phyloP scores from a whole-genome alignment of 2,329 filamentous ascomycete species.

The Fusarium cicatricum region DNA sequence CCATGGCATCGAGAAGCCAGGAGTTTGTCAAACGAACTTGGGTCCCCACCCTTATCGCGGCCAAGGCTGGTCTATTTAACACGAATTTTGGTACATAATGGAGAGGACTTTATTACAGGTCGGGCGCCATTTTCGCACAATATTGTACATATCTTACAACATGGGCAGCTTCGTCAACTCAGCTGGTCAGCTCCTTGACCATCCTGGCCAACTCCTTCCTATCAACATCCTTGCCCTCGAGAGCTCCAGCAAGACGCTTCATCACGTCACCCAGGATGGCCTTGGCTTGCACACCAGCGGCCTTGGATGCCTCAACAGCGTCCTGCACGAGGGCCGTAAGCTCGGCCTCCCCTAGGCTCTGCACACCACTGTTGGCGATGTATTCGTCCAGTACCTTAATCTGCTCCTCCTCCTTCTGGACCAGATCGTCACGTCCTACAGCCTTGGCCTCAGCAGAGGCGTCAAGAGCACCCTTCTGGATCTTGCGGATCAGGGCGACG shows the following conservation, averaged over 20 bases:
- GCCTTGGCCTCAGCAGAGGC: conserved; percentile 70
- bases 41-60: too few species aligned
- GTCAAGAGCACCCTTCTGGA: conserved; percentile 63
- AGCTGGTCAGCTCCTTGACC: conserved; percentile 60
- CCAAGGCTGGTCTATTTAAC: too few species aligned
- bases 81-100: conserved; percentile 16
- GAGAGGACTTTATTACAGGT: conserved; percentile 15
- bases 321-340: conserved; percentile 61
- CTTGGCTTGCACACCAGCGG: conserved; percentile 55
- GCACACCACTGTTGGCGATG: conserved; percentile 64
- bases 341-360: conserved; percentile 66
- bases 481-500: conserved; percentile 71
- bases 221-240: conserved; percentile 72
- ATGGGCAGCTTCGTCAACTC: neutral
- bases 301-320: conserved; percentile 60
- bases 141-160: conserved; percentile 41
- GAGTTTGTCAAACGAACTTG: too few species aligned
- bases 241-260: conserved; percentile 63
- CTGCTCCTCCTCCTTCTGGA: conserved; percentile 74
- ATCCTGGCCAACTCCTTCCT: conserved; percentile 66
- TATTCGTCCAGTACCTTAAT: conserved; percentile 72
- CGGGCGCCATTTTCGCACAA: conserved; percentile 6
- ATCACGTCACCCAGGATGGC: conserved; percentile 67
- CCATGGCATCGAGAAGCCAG: too few species aligned
- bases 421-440: conserved; percentile 73